phyloP scores from a whole-genome alignment of 495 filamentous ascomycete genomes.

The Daldinia grandis region DNA sequence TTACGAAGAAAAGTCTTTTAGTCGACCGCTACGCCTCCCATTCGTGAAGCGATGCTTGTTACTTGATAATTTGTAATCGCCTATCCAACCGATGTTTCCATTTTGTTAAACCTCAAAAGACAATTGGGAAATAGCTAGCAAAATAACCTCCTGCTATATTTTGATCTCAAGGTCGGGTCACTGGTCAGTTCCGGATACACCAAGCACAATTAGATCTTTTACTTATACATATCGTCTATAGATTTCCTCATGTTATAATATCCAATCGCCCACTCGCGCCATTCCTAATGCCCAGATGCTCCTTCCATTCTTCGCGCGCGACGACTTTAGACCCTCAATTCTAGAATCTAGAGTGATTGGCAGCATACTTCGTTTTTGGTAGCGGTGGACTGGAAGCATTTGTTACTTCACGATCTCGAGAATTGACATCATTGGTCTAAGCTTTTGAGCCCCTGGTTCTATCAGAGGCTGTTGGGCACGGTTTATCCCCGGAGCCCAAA shows the following conservation, averaged over 20 bases:
- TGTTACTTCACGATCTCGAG: background rate
- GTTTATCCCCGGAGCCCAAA: slow-evolving; percentile 9
- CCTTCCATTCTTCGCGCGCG: background rate
- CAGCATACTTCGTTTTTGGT: no score
- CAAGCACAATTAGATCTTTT: background rate
- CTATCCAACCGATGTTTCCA: no score
- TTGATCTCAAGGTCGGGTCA: background rate
- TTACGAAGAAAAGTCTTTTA: no score
- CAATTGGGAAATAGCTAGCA: no score
- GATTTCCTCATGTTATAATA: background rate
- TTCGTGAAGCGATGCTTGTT: no score
- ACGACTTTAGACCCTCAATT: background rate
- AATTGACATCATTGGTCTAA: slow-evolving; percentile 1
- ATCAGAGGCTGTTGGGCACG: background rate
- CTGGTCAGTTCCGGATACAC: background rate
- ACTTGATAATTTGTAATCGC: no score
- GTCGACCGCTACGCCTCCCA: no score
- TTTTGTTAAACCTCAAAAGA: no score
- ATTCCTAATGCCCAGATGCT: background rate
- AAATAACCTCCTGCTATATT: background rate
- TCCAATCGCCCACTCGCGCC: background rate
- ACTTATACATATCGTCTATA: background rate
- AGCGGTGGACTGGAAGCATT: background rate
- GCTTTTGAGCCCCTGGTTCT: background rate
- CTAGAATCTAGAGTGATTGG: background rate